Evolutionary conservation across 2,329 filamentous ascomycete species (phyloP).

Genomic region (Diplodia seriata): DNA sequence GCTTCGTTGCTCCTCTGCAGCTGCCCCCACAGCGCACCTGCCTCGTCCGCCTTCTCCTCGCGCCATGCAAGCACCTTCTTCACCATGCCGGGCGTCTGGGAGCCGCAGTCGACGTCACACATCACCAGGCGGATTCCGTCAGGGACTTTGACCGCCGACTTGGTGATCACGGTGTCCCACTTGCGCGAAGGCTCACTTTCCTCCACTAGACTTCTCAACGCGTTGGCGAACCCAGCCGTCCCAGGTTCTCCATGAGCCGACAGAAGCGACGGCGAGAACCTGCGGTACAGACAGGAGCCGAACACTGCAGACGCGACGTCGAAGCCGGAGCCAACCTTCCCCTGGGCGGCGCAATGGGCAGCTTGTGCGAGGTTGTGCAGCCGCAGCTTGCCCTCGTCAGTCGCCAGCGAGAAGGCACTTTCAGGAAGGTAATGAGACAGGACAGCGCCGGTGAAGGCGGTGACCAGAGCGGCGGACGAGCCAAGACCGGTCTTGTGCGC

Average conservation of each 20-base stretch:
- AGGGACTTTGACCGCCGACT: constrained; percentile 74
- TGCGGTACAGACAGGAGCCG: constrained; percentile 86
- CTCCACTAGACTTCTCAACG: constrained; percentile 71
- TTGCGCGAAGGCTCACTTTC: constrained; percentile 55
- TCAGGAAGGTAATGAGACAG: constrained; percentile 75
- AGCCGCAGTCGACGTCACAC: constrained; percentile 96
- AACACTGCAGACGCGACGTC: constrained; percentile 93
- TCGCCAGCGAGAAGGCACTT: constrained; percentile 62
- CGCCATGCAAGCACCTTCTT: constrained; percentile 89
- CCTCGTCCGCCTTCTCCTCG: constrained; percentile 66
- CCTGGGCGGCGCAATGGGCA: constrained; percentile 93
- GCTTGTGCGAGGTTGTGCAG: constrained; percentile 95
- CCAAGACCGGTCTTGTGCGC: constrained; percentile 97
- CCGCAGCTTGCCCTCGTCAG: constrained; percentile 61
- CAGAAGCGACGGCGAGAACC: constrained; percentile 86
- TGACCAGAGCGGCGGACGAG: constrained; percentile 92
- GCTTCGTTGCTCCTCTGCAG: constrained; percentile 77
- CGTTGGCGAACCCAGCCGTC: constrained; percentile 66
- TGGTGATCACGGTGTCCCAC: constrained; percentile 83
- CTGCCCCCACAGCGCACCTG: constrained; percentile 74
- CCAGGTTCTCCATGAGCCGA: constrained; percentile 71
- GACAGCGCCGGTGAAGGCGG: constrained; percentile 78
- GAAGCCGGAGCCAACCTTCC: constrained; percentile 95
- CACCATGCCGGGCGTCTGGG: constrained; percentile 93
- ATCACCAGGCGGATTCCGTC: constrained; percentile 79